These are phyloP conservation scores for Talaromyces sp. DNA, from an alignment of 2,329 filamentous ascomycete genomes.

Conservation along the genomic window DNA sequence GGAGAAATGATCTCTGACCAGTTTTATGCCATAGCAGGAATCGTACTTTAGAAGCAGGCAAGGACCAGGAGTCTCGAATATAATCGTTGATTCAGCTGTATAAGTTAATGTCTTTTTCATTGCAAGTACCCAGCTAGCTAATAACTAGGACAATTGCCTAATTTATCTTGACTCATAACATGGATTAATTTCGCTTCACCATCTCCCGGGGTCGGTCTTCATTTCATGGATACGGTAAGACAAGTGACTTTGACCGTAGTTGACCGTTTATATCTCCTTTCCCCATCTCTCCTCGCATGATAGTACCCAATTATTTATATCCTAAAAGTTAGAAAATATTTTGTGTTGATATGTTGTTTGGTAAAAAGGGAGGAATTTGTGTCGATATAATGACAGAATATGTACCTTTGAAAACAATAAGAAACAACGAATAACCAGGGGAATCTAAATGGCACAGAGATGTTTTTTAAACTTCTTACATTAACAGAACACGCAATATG, in stretches of 20 bases:
- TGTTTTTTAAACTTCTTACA: not conserved
- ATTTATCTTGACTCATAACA: no score
- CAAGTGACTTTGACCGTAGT: no score
- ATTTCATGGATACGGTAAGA: no score
- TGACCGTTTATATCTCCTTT: not conserved
- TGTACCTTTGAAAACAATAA: conserved; percentile 19
- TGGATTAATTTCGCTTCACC: no score
- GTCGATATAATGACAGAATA: conserved; percentile 20
- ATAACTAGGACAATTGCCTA: no score
- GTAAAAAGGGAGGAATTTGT: not conserved
- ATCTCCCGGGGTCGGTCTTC: no score
- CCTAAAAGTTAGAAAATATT: not conserved
- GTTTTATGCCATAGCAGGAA: not conserved
- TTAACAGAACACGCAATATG: not conserved
- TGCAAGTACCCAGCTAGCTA: no score
- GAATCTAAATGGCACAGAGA: conserved; percentile 15
- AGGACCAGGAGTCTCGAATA: not conserved
- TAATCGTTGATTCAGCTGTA: not conserved
- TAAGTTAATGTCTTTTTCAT: no score
- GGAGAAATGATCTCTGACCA: not conserved
- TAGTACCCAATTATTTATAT: not conserved
- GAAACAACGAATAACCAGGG: conserved; percentile 13
- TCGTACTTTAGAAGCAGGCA: not conserved
- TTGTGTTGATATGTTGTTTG: not conserved
- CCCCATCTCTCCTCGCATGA: not conserved